Conservation (phyloP, 805 yeast genomes). For the Scheffersomyces ergatensis region DNA sequence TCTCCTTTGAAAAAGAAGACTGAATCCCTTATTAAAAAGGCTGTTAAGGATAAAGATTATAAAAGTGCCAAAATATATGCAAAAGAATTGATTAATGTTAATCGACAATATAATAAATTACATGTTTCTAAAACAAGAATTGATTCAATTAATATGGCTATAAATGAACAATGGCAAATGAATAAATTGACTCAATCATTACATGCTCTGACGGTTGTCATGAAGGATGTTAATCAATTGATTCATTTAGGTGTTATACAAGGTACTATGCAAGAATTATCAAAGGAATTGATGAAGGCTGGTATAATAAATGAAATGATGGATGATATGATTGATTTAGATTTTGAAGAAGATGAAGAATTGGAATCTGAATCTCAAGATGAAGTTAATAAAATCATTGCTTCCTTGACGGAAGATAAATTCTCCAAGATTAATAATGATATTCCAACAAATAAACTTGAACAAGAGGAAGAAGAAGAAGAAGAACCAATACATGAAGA, state of each 20-base stretch:
- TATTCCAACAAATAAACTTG: constrained; percentile 27
- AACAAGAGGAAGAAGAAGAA: constrained; percentile 13
- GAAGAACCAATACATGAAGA: constrained; percentile 13
- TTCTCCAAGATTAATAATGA: constrained; percentile 32
- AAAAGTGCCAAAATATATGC: constrained; percentile 80
- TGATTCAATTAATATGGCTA: constrained; percentile 81
- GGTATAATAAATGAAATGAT: constrained; percentile 94
- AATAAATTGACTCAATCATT: constrained; percentile 78
- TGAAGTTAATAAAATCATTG: constrained; percentile 59
- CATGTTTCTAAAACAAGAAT: constrained; percentile 81
- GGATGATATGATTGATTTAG: constrained; percentile 77
- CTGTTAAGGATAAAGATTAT: constrained; percentile 74
- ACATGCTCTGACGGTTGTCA: constrained; percentile 72
- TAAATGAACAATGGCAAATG: constrained; percentile 89
- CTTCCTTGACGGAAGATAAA: constrained; percentile 38
- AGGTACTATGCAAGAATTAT: constrained; percentile 80
- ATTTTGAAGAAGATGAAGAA: constrained; percentile 66
- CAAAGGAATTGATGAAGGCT: constrained; percentile 80
- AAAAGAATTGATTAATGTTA: constrained; percentile 69
- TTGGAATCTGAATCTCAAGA: constrained; percentile 65
- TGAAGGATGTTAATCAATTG: constrained; percentile 84
- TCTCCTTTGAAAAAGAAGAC: constrained; percentile 68
- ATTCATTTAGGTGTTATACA: constrained; percentile 77
- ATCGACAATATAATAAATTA: constrained; percentile 71
- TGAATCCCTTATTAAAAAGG: constrained; percentile 65